Conservation (phyloP, 352 stramenopile species). For the Phytophthora lateralis region DNA sequence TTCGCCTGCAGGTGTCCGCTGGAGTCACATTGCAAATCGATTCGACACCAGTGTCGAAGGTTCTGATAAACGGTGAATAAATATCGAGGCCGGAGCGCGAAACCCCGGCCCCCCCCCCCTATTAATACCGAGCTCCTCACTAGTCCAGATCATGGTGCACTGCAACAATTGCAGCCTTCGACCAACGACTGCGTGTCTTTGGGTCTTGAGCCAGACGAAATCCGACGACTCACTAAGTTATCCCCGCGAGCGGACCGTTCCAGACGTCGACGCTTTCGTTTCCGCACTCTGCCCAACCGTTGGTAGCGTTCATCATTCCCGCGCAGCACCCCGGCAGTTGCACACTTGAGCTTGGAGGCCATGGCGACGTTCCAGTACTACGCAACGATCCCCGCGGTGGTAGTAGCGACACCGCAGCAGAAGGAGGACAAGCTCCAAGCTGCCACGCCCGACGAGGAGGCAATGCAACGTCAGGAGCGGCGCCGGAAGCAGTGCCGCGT, state of each 20-base stretch:
- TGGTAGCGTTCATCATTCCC: constrained; percentile 13
- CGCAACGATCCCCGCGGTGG: too few relatives aligned
- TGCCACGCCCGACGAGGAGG: constrained; percentile 10
- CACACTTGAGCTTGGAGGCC: neutral
- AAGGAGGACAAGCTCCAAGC: neutral
- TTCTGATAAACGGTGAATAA: too few relatives aligned
- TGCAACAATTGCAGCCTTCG: neutral
- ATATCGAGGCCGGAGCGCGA: too few relatives aligned
- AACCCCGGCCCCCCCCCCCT: too few relatives aligned
- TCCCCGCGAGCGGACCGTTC: neutral
- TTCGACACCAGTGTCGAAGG: too few relatives aligned
- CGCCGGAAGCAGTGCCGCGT: constrained; percentile 65
- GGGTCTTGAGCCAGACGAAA: neutral
- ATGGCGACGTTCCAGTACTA: constrained; percentile 7
- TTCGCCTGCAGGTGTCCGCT: too few relatives aligned
- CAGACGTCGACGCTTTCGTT: neutral
- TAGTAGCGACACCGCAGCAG: neutral
- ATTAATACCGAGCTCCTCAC: too few relatives aligned
- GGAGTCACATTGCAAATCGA: too few relatives aligned
- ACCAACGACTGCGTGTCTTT: neutral
- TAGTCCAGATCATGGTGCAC: neutral
- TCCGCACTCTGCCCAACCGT: neutral
- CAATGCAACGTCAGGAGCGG: constrained; percentile 36
- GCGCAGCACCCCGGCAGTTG: too few relatives aligned
- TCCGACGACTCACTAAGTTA: constrained; percentile 1